Base-by-base conservation (phyloP, 768 basidiomycete species). In the Leccinum rimulosum region DNA sequence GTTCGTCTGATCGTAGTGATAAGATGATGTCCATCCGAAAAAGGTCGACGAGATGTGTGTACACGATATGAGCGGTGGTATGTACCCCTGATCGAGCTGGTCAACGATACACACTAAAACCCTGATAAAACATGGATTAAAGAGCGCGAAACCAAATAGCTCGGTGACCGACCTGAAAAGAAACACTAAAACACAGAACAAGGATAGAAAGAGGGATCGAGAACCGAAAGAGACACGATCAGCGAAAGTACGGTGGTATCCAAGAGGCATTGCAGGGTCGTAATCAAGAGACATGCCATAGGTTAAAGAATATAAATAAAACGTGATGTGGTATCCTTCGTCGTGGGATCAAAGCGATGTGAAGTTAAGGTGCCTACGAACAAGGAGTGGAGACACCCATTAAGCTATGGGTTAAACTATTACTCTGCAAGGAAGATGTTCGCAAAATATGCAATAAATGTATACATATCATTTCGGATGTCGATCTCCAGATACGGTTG, bases 391-490 rank as follows among this genome's bases (percentile, higher is more conserved):
- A 48, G 22, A 56, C 50, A 57, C 61, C 66, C 68, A 57, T 61
- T 65, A 61, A 55, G 51, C 45, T 55, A 61, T 56, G 61, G 64
- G 64, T 43, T 67, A 63, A 61, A 58, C n/a, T 66, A 66, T 50
- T 59, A 59, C 35, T 52, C 50, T 57, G 61, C 62, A 59, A 55
- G 30, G 52, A 30, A 68, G 57, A 59, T 67, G 56, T 61, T 58
- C 33, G 55, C 60, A 50, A 63, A 56, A 70, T 58, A 65, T 65
- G 66, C 65, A 62, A 57, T 66, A 69, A 56, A 68, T 68, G 47
- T 52, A 30, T 68, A 66, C 60, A 68, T 52, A 67, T 65, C 61
- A 31, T 55, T 54, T 58, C 48, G 28, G 55, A 45, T 28, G 64
- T 50, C 43, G 15, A 19, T 27, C 50, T 52, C 57, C 58, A 47